Base-by-base conservation (phyloP, 208 protist species). In the Zelonia costaricensis region DNA sequence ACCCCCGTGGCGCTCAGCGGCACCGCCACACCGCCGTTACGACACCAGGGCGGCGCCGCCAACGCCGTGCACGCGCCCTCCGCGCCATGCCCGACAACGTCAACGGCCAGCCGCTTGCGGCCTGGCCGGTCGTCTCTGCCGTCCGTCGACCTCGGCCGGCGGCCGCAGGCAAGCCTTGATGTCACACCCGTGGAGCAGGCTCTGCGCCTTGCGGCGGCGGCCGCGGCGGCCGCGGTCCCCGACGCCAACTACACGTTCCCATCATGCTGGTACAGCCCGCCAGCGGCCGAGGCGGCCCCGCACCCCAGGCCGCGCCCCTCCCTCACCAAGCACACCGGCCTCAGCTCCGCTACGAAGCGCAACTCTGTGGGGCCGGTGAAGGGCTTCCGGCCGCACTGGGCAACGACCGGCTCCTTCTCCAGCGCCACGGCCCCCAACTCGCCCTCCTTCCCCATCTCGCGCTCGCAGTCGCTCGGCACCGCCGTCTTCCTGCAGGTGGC, bases 391-490 rank as follows among this genome's bases (percentile, higher is more conserved):
- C 51, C 51, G 31, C 51, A 5, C 18, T 31, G 31, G 15, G 15
- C 45, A 13, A 20, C 45, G 35, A 4, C 28, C 22, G 12, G 18
- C 10, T 47, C 42, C 5, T 27, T 40, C 35, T 42, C 27, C 18
- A 18, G 27, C 8, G 12, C 22, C 0, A 48, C 25, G 13, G 36
- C 53, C 23, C 54, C 0, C 28, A 16, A 6, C 0, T 23, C 53
- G 2, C 12, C 36, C 13, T n/a, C 5, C 4, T 13, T 2, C 16
- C 1, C 38, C 36, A 3, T 7, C 27, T 30, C 39, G 27, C 38
- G 4, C 25, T 47, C 53, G 27, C 27, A 36, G 53, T 59, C 54
- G 1, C 23, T 46, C 36, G 18, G 36, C n/a, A 46, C 54, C 15
- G 40, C 23, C 27, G 30, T 42, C 22, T 53, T 54, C 44, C 36